Percentiles rank a stretch among this genome's conserved stretches.
These are phyloP conservation scores for Kluyveromyces dobzhanskii DNA, from an alignment of 805 yeast species.

Conservation along the genomic window DNA sequence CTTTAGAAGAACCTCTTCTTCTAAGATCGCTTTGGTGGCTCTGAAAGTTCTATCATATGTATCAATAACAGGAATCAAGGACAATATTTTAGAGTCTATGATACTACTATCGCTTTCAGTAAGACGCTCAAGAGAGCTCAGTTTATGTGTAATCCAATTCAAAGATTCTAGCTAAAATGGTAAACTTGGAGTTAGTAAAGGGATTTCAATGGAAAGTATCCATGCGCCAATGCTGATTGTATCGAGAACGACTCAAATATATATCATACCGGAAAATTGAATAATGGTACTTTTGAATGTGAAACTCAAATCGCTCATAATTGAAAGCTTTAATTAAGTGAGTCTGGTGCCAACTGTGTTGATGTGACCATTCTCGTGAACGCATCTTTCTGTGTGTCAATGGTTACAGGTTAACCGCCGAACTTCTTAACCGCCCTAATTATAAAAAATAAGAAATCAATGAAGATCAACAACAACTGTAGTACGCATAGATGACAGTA, in stretches of 20 bases:
- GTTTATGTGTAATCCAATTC: slow-evolving; percentile 15
- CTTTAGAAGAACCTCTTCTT: slow-evolving; percentile 13
- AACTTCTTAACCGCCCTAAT: too few species aligned
- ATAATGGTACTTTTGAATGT: slow-evolving; percentile 14
- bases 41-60: slow-evolving; percentile 25
- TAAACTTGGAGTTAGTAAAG: too few species aligned
- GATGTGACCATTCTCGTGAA: background rate
- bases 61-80: slow-evolving; percentile 27
- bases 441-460: too few species aligned
- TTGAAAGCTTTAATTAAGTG: too few species aligned
- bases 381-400: background rate
- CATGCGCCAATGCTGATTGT: too few species aligned
- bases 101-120: background rate
- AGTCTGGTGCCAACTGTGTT: too few species aligned
- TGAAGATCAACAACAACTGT: too few species aligned
- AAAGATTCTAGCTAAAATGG: slow-evolving; percentile 15
- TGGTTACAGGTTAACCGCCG: too few species aligned
- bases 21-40: slow-evolving; percentile 13
- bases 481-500: too few species aligned
- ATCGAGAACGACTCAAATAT: background rate
- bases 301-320: slow-evolving; percentile 12
- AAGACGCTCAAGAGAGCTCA: slow-evolving; percentile 5
- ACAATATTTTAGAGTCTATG: slow-evolving; percentile 13
- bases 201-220: too few species aligned
- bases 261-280: slow-evolving; percentile 17